phyloP scores from a whole-genome alignment of 2,329 filamentous ascomycete species.

The Aspergillus terreus region DNA sequence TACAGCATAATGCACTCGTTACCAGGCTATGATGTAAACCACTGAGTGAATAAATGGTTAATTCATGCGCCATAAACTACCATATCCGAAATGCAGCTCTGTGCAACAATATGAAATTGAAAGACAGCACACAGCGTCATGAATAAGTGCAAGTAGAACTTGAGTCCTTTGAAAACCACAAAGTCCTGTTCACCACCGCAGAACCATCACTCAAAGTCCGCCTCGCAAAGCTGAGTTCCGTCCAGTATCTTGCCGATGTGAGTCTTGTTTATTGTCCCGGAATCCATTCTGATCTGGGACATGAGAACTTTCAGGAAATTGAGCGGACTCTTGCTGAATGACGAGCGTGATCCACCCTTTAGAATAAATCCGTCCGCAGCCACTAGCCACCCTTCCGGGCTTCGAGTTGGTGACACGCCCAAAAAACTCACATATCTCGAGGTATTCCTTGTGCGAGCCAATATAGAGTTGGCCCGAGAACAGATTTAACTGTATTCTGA shows the following conservation, averaged over 20 bases:
- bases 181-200: too few relatives aligned
- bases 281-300: slow-evolving; percentile 30
- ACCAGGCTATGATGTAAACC: too few relatives aligned
- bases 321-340: slow-evolving; percentile 39
- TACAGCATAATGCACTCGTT: too few relatives aligned
- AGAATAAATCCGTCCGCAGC: slow-evolving; percentile 24
- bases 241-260: slow-evolving; percentile 45
- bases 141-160: too few relatives aligned
- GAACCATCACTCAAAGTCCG: too few relatives aligned
- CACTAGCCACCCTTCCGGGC: slow-evolving; percentile 21
- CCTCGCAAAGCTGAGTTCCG: slow-evolving; percentile 18
- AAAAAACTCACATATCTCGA: slow-evolving; percentile 20
- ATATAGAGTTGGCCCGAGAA: slow-evolving; percentile 69
- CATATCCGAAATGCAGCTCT: too few relatives aligned
- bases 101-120: too few relatives aligned
- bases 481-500: slow-evolving; percentile 55
- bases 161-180: too few relatives aligned
- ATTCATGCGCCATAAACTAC: too few relatives aligned
- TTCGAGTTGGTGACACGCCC: slow-evolving; percentile 15
- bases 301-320: slow-evolving; percentile 39
- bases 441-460: slow-evolving; percentile 52
- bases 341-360: slow-evolving; percentile 15
- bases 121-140: too few relatives aligned
- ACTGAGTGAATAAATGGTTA: too few relatives aligned
- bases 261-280: slow-evolving; percentile 40